Evolutionary conservation across 768 basidiomycete genomes (phyloP).

Genomic region (Macrolepiota fuliginosa): DNA sequence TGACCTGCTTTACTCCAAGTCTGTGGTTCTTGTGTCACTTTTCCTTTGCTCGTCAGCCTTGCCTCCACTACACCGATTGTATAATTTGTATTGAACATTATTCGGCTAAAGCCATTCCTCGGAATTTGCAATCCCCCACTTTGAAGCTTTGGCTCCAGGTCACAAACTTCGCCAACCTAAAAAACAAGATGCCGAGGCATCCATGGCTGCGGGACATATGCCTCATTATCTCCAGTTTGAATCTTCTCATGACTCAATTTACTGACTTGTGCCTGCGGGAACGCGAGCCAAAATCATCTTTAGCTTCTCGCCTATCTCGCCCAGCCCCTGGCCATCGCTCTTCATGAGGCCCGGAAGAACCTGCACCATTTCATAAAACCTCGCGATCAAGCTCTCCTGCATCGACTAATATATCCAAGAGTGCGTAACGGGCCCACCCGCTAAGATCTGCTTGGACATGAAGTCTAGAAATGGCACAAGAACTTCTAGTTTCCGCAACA

Average conservation of each 20-base stretch:
- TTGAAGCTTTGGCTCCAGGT: background rate
- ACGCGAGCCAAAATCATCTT: background rate
- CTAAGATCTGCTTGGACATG: background rate
- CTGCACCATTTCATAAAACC: slow-evolving; percentile 8
- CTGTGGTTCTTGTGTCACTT: background rate
- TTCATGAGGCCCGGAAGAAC: slow-evolving; percentile 7
- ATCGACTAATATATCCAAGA: slow-evolving; percentile 7
- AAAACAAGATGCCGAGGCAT: slow-evolving; percentile 10
- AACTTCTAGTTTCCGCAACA: background rate
- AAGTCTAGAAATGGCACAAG: background rate
- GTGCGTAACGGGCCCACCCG: background rate
- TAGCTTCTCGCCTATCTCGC: background rate
- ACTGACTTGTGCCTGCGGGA: background rate
- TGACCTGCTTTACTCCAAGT: background rate
- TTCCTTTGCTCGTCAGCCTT: background rate
- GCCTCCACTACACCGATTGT: background rate
- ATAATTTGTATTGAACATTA: slow-evolving; percentile 5
- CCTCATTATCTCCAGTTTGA: slow-evolving; percentile 8
- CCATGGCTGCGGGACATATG: slow-evolving; percentile 10
- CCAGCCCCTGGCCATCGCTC: slow-evolving; percentile 1
- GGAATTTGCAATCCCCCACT: background rate
- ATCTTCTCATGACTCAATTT: background rate
- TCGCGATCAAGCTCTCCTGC: slow-evolving; percentile 12
- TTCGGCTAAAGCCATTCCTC: slow-evolving; percentile 6
- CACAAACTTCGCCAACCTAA: background rate